Base-by-base conservation (phyloP, 2,329 filamentous ascomycete genomes). In the Calonectria montana region DNA sequence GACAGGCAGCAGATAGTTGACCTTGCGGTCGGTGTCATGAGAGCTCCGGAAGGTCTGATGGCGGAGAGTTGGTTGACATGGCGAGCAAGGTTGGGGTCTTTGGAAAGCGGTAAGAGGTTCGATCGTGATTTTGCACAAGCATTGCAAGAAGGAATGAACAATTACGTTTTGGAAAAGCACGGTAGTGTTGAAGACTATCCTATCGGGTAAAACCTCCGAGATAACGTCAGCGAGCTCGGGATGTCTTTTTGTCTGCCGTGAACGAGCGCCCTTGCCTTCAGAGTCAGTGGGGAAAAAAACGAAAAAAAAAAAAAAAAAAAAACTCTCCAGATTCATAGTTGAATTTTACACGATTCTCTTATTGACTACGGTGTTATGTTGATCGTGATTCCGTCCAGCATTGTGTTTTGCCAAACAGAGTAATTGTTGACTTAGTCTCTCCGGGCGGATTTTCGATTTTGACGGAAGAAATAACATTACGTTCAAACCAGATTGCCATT, bases 21-120 rank as follows among this genome's bases (percentile, higher is more conserved):
- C 57, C 68, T 88, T 2, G 83, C 86, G 0, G 82, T 83, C 1
- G 87, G 87, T 1, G 77, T 88, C 2, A 70, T 89, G 66, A 80
- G 86, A 67, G 85, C 85, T 4, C 84, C 84, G 0, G 86, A 86
- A 67, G 86, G 86, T 0, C 74, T 81, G 3, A 81, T 84, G 79
- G 86, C 86, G 0, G 83, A 86, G 73, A 79, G 82, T 9, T 88
- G 87, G 87, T 70, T 88, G 21, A 84, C 82, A 1, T 88, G 87
- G 87, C 79, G 85, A 64, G 82, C 84, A 23, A 79, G 80, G 68
- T 35, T 84, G 12, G 81, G 79, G 1, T 84, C 79, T 76, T 65
- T 72, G 8, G 79, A 82, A 9, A 81, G 78, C 31, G 86, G 85
- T 3, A 80, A 76, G 70, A 70, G 66, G 25, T 88, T 80, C 65